Base-by-base conservation (phyloP, 2,329 filamentous ascomycete species). In the Xylaria sp. region DNA sequence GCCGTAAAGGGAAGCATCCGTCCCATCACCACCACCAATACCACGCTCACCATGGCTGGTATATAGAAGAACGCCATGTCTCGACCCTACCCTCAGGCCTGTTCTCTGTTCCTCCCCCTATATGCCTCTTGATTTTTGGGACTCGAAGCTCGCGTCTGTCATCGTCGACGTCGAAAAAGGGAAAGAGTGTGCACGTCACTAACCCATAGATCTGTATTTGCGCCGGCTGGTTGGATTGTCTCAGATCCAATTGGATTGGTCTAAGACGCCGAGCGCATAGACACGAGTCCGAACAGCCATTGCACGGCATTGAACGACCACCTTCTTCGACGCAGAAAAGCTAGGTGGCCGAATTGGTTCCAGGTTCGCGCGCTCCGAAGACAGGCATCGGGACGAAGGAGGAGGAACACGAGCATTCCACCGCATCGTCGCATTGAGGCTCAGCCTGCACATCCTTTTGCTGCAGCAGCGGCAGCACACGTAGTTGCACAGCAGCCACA, bases 61-160 rank as follows among this genome's bases (percentile, higher is more conserved):
- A 70, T 74, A 74, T 74, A 78, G 76, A 78, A 78, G 76, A 78
- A 78, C 79, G 56, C 79, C 78, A 82, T 83, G 82, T 82, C 80
- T 83, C 78, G 66, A 65, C 12, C 32, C 44, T 66, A 7, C 23
- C 39, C 60, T 67, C 58, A 20, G 13, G 23, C 69, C 34, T 18
- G 10, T 39, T 37, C 34, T 7, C 8, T 50, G 20, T 41, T n/a
- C 10, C 5, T 50, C 8, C 7, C 9, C 2, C 18, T 51, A 57
- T 56, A 68, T 48, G 66, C 63, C 56, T 44, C 63, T 34, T 52
- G 34, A 52, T 48, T 59, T 59, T 25, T 34, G 62, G 20, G 41
- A 18, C 41, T 67, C 55, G 2, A 41, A 56, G 6, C 32, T 5
- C 18, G 51, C 51, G 3, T 44, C 20, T 25, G 3, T 12, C 6